Evolutionary conservation across 1,139 yeast species (phyloP), one percentile per base, ranked within the genome.

Genomic region (Wickerhamomyces sp.): DNA sequence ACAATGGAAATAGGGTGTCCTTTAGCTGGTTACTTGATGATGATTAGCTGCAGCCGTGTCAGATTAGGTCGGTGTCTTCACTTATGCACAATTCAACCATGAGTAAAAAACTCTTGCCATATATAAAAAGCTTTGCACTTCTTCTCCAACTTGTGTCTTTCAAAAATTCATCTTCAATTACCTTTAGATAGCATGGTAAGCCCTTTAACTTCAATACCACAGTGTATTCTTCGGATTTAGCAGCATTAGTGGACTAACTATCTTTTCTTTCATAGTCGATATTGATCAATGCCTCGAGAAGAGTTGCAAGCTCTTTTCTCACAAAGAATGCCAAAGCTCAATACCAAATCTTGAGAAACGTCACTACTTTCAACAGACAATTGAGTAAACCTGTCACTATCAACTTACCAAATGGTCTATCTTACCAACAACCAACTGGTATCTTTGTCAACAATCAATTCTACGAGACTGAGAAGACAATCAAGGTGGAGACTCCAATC

Each of bases 381-480:
- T 4, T 23, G 4, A 50, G 75, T 22, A 59, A 67, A 42, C 49
- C 67, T 8, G 64, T 64, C 11, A 56, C 62, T 23, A 59, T 78
- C 41, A 71, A 66, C 15, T 61, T 75, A 32, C 83, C 84, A 42
- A 75, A 75, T 48, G 86, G 86, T 30, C 46, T 62, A 23, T 59
- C 57, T 36, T 67, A 59, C 67, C 65, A 68, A 31, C 86, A 84
- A 58, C 95, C 94, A 44, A 66, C 82, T 14, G 95, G 95, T 39
- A 68, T 86, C 53, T 85, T 84, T 69, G 82, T 86, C 58, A 80
- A 84, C 67, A 83, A 83, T 57, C 85, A 84, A 58, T 86, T 80
- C 54, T 81, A 82, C 42, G 61, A 70, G 38, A 60, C 74, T 15
- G 87, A 87, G 23, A 72, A 76, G 52, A 78, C 78, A 21, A 64